A percentile compares a stretch with the other conserved stretches of the same genome.
These are phyloP conservation scores for Fusarium citri DNA, from an alignment of 2,329 filamentous ascomycete genomes.

Conservation along the genomic window DNA sequence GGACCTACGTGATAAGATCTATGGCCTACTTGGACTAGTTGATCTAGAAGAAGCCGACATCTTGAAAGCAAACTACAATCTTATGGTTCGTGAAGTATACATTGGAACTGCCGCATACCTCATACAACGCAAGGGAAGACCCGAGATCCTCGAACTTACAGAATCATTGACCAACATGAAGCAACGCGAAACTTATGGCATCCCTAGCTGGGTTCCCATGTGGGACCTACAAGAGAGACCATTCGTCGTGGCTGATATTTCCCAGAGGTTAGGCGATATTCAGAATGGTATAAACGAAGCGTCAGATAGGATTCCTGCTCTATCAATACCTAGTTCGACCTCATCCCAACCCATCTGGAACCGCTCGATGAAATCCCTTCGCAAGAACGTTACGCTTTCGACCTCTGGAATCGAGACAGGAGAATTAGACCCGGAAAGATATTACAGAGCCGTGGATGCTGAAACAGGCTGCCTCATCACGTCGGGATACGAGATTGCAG, in stretches of 20 bases:
- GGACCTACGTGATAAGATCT: conserved; percentile 27
- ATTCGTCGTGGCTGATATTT: conserved; percentile 1
- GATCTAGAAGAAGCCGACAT: background rate
- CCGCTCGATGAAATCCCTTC: background rate
- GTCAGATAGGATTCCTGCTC: background rate
- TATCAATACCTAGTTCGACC: background rate
- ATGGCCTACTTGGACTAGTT: conserved; percentile 24
- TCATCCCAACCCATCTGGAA: background rate
- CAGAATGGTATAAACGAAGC: background rate
- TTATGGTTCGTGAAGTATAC: conserved; percentile 29
- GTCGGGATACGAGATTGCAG: conserved; percentile 12
- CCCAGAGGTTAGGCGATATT: background rate
- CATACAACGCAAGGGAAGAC: background rate
- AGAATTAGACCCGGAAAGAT: background rate
- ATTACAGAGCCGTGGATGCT: conserved; percentile 1
- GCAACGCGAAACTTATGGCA: conserved; percentile 17
- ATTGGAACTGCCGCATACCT: conserved; percentile 28
- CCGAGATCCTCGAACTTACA: conserved; percentile 7
- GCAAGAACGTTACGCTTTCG: background rate
- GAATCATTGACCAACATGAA: background rate
- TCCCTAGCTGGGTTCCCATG: conserved; percentile 28
- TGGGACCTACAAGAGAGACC: conserved; percentile 19
- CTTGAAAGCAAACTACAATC: conserved; percentile 18
- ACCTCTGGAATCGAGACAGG: background rate
- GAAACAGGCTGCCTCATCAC: conserved; percentile 16